These are phyloP conservation scores for Beauveria medogensis DNA, from an alignment of 2,329 filamentous ascomycete species.

Conservation along the genomic window DNA sequence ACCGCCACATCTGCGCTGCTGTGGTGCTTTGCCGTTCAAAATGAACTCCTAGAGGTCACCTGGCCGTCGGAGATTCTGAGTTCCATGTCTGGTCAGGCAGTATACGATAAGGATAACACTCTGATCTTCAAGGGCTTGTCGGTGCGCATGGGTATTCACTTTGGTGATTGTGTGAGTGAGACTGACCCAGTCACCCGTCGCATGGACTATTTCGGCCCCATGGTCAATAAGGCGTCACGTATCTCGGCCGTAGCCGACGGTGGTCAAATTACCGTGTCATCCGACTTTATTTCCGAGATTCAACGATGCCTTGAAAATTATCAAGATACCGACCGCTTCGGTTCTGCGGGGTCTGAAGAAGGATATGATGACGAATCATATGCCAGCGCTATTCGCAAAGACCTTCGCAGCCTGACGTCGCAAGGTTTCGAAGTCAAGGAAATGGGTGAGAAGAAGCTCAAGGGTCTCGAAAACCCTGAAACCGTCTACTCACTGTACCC, in stretches of 20 bases:
- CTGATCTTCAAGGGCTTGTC: slow-evolving; percentile 91
- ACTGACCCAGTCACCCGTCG: slow-evolving; percentile 91
- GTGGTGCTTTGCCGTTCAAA: slow-evolving; percentile 95
- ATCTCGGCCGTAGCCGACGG: slow-evolving; percentile 93
- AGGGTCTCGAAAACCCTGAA: slow-evolving; percentile 95
- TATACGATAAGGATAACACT: slow-evolving; percentile 75
- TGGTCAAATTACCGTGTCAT: slow-evolving; percentile 92
- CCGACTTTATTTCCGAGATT: slow-evolving; percentile 94
- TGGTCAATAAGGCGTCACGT: slow-evolving; percentile 95
- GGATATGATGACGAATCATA: slow-evolving; percentile 64
- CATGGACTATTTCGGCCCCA: slow-evolving; percentile 99
- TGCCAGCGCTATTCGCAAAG: slow-evolving; percentile 72
- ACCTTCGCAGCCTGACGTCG: slow-evolving; percentile 76
- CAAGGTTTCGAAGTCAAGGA: slow-evolving; percentile 97
- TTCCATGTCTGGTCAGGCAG: slow-evolving; percentile 74
- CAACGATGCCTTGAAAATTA: slow-evolving; percentile 84
- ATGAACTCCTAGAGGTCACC: slow-evolving; percentile 73
- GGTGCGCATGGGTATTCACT: slow-evolving; percentile 96
- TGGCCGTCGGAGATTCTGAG: slow-evolving; percentile 93
- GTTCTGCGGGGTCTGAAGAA: slow-evolving; percentile 60
- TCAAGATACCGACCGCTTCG: slow-evolving; percentile 70
- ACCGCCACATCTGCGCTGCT: slow-evolving; percentile 90
- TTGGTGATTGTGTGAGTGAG: slow-evolving; percentile 89
- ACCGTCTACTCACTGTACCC: slow-evolving; percentile 94
- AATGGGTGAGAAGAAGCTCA: slow-evolving; percentile 88